These are phyloP conservation scores for Brassica napus DNA, from an alignment of 345 rosid genomes.

Conservation along the genomic window DNA sequence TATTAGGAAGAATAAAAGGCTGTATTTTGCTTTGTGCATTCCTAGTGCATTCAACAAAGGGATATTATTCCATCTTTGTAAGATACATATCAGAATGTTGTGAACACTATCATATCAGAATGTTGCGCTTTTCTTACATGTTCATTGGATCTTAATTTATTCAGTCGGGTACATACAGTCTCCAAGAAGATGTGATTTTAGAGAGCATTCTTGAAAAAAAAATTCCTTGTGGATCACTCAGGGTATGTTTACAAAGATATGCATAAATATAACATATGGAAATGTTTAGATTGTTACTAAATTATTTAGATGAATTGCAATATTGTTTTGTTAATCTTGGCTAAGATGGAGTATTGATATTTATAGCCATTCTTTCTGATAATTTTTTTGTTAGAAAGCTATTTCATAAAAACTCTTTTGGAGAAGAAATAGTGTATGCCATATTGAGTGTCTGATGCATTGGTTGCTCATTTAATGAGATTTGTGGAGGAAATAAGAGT, in stretches of 20 bases:
- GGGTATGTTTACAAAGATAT: slow-evolving; percentile 49
- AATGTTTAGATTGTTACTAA: background rate
- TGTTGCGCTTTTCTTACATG: background rate
- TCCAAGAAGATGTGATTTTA: slow-evolving; percentile 88
- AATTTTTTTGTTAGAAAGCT: slow-evolving; percentile 48
- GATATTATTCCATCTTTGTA: slow-evolving; percentile 77
- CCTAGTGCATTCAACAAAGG: slow-evolving; percentile 97
- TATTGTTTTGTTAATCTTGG: slow-evolving; percentile 73
- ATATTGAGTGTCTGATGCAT: slow-evolving; percentile 74
- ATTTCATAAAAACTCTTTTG: slow-evolving; percentile 82
- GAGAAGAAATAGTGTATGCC: slow-evolving; percentile 96
- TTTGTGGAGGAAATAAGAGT: slow-evolving; percentile 69
- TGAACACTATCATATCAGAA: background rate
- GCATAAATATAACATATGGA: background rate
- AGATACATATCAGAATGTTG: slow-evolving; percentile 46
- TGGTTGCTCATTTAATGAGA: slow-evolving; percentile 81
- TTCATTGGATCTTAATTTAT: slow-evolving; percentile 9
- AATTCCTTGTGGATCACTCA: slow-evolving; percentile 90
- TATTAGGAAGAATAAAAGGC: slow-evolving; percentile 69
- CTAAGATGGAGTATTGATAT: slow-evolving; percentile 74
- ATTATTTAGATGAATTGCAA: slow-evolving; percentile 48
- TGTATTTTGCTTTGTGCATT: slow-evolving; percentile 84
- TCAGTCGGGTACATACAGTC: slow-evolving; percentile 93
- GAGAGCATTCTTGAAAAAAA: slow-evolving; percentile 66
- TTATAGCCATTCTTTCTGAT: background rate